phyloP scores from a whole-genome alignment of 2,329 filamentous ascomycete genomes.

The Fusarium anthophilum region DNA sequence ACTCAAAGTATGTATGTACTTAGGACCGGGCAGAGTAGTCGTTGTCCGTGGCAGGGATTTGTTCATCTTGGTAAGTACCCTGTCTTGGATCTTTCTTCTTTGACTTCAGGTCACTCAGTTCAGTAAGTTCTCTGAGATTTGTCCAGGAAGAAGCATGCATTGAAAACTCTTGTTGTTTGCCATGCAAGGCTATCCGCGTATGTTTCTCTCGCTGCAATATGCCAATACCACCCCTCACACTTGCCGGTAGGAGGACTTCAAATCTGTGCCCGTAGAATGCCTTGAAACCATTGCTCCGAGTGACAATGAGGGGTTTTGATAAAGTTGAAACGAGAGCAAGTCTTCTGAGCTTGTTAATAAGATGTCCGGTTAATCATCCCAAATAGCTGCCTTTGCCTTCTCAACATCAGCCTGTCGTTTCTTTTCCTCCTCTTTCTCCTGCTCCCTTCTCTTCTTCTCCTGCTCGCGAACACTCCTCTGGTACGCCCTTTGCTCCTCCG shows the following conservation, averaged over 20 bases:
- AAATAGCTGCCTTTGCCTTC: conserved; percentile 83
- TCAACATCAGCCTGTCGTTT: conserved; percentile 72
- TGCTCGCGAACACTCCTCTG: conserved; percentile 84
- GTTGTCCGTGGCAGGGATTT: background rate
- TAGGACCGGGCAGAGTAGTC: background rate
- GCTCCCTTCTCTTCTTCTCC: conserved; percentile 79
- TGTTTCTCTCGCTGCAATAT: too few species aligned
- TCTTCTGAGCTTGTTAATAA: background rate
- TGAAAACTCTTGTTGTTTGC: background rate
- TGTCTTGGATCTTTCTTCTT: background rate
- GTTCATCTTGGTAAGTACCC: background rate
- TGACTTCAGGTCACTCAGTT: background rate
- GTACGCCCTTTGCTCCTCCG: conserved; percentile 89
- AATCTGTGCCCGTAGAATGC: background rate
- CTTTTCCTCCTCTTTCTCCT: conserved; percentile 73
- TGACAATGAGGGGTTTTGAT: background rate
- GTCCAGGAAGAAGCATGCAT: background rate
- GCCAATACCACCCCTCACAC: background rate
- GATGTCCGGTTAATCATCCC: conserved; percentile 71
- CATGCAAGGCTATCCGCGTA: background rate
- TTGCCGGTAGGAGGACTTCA: background rate
- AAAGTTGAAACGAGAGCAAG: background rate
- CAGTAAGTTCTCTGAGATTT: background rate
- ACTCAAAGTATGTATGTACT: background rate
- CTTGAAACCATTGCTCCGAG: too few species aligned